phyloP scores from a whole-genome alignment of 2,329 filamentous ascomycete genomes.

The Domatiomyces globalis region DNA sequence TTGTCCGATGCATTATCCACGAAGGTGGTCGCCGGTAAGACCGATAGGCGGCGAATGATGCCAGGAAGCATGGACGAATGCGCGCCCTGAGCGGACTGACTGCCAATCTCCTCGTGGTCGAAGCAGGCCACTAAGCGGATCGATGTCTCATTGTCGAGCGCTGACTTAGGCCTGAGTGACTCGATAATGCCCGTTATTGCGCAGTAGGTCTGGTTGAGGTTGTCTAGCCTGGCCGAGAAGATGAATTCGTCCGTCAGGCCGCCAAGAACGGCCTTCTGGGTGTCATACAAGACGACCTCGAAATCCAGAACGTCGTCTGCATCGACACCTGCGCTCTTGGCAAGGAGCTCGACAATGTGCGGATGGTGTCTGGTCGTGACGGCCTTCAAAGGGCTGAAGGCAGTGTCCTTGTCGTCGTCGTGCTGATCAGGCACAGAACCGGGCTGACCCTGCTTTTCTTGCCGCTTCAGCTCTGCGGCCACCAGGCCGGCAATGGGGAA shows the following conservation, averaged over 20 bases:
- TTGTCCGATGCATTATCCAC: constrained; percentile 42
- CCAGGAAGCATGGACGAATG: constrained; percentile 82
- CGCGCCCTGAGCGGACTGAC: constrained; percentile 79
- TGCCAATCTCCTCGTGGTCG: constrained; percentile 96
- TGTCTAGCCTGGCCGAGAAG: constrained; percentile 90
- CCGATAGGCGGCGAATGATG: constrained; percentile 72
- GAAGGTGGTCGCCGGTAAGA: constrained; percentile 49
- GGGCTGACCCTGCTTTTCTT: constrained; percentile 27
- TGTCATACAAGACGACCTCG: constrained; percentile 93
- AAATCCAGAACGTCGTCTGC: constrained; percentile 73
- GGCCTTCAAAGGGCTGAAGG: constrained; percentile 60
- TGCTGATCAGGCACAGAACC: constrained; percentile 24
- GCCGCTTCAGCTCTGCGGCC: constrained; percentile 73
- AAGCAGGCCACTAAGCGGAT: constrained; percentile 92
- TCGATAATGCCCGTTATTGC: constrained; percentile 71
- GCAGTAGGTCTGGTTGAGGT: constrained; percentile 93
- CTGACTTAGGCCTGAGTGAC: constrained; percentile 50
- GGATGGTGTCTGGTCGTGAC: constrained; percentile 78
- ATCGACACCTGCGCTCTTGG: constrained; percentile 57
- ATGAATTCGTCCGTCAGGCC: constrained; percentile 89
- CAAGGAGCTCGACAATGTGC: constrained; percentile 71
- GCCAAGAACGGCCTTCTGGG: constrained; percentile 76
- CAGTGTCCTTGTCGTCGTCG: constrained; percentile 30
- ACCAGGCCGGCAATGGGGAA: constrained; percentile 86
- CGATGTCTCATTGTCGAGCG: constrained; percentile 59